phyloP scores from a whole-genome alignment of 306 rosid species.

The Acmispon strigosus region DNA sequence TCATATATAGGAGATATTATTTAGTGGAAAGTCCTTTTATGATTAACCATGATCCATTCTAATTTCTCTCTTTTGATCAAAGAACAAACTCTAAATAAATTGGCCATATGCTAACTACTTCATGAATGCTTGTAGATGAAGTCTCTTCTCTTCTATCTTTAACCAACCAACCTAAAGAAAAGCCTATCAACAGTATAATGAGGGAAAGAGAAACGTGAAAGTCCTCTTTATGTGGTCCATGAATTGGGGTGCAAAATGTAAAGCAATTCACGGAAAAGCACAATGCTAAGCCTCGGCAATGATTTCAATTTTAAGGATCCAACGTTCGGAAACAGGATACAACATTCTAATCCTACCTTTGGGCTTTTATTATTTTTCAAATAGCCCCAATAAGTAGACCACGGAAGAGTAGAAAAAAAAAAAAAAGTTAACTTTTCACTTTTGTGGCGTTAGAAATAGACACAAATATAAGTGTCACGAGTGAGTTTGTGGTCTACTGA shows the following conservation, averaged over 20 bases:
- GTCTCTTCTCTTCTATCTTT: slow-evolving; percentile 18
- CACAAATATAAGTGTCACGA: too few species aligned
- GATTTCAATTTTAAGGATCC: slow-evolving; percentile 72
- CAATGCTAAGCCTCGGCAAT: slow-evolving; percentile 38
- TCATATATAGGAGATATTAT: too few species aligned
- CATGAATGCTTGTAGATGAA: slow-evolving; percentile 25
- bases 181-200: slow-evolving; percentile 18
- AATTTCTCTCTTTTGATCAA: too few species aligned
- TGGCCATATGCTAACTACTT: too few species aligned
- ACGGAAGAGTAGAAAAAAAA: too few species aligned
- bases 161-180: slow-evolving; percentile 27
- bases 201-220: slow-evolving; percentile 19
- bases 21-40: background rate
- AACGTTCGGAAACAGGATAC: slow-evolving; percentile 47
- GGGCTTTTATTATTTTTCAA: background rate
- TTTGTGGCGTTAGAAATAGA: too few species aligned
- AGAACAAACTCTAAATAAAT: too few species aligned
- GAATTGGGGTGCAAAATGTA: slow-evolving; percentile 47
- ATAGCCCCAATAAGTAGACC: too few species aligned
- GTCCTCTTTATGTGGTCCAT: slow-evolving; percentile 43
- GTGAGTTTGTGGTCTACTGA: too few species aligned
- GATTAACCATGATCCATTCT: background rate
- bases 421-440: too few species aligned
- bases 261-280: slow-evolving; percentile 32
- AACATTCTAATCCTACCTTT: slow-evolving; percentile 18